Conservation (phyloP, 2,329 filamentous ascomycete genomes). For the Trichothecium roseum region DNA sequence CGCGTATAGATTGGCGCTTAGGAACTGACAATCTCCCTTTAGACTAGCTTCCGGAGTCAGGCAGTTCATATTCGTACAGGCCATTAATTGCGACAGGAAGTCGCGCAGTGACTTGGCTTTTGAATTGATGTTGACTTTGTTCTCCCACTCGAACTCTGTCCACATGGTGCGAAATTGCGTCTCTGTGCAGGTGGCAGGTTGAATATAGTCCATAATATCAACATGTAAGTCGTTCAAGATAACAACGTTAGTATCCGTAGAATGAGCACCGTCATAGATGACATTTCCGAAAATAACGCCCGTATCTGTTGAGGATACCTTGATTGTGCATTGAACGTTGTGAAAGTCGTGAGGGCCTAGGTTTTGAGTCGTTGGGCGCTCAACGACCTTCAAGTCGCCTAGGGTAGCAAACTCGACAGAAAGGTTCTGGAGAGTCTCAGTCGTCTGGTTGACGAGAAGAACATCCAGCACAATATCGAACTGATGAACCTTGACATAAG, state of each 20-base stretch:
- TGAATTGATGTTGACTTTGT: slow-evolving; percentile 99
- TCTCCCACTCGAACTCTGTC: slow-evolving; percentile 99
- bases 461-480: slow-evolving; percentile 98
- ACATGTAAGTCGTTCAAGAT: slow-evolving; percentile 97
- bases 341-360: slow-evolving; percentile 92
- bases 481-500: slow-evolving; percentile 96
- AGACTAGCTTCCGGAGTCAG: slow-evolving; percentile 91
- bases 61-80: slow-evolving; percentile 97
- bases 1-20: slow-evolving; percentile 94
- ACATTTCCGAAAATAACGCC: slow-evolving; percentile 99
- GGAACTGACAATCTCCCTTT: slow-evolving; percentile 94
- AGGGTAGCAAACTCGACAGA: slow-evolving; percentile 98
- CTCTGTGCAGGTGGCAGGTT: slow-evolving; percentile 91
- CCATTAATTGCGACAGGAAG: slow-evolving; percentile 92
- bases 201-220: slow-evolving; percentile 99
- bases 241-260: slow-evolving; percentile 89
- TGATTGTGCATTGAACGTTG: slow-evolving; percentile 97
- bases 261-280: slow-evolving; percentile 88
- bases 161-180: slow-evolving; percentile 99
- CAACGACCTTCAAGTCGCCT: slow-evolving; percentile 94
- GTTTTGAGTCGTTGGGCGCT: slow-evolving; percentile 92
- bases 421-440: slow-evolving; percentile 90
- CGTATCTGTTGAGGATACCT: slow-evolving; percentile 95
- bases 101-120: slow-evolving; percentile 87
- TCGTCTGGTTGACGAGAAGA: slow-evolving; percentile 92